Evolutionary conservation across 345 rosid species (phyloP).

Genomic region (Citrus glauca): DNA sequence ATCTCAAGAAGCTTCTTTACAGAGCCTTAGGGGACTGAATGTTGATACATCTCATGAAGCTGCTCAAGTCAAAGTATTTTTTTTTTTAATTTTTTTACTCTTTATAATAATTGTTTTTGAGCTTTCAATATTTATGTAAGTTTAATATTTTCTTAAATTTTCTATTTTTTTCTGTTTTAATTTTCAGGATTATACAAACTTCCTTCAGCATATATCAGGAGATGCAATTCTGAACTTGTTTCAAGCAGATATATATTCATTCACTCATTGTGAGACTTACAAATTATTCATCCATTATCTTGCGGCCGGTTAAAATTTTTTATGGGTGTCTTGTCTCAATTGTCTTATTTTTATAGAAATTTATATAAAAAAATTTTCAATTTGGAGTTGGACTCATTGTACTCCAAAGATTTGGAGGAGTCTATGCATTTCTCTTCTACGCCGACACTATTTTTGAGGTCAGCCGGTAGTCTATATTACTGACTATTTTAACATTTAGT

Average conservation of each 20-base stretch:
- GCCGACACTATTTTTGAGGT: slow-evolving; percentile 24
- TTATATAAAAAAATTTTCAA: neutral
- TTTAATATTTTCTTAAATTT: neutral
- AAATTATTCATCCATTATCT: neutral
- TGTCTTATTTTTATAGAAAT: too few relatives aligned
- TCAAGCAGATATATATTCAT: slow-evolving; percentile 20
- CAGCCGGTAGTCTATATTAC: slow-evolving; percentile 24
- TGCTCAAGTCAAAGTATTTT: neutral
- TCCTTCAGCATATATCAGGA: slow-evolving; percentile 11
- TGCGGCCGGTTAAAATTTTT: neutral
- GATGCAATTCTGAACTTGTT: slow-evolving; percentile 19
- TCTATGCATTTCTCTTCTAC: slow-evolving; percentile 39
- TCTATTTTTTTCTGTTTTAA: neutral
- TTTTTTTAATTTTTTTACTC: neutral
- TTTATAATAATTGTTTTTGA: neutral
- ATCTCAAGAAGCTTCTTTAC: slow-evolving; percentile 18
- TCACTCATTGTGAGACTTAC: slow-evolving; percentile 11
- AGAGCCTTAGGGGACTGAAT: slow-evolving; percentile 25
- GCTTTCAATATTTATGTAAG: neutral
- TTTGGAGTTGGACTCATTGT: slow-evolving; percentile 43
- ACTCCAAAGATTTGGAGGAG: slow-evolving; percentile 41
- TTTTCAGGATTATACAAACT: slow-evolving; percentile 26
- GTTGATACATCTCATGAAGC: slow-evolving; percentile 24
- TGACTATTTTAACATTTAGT: neutral
- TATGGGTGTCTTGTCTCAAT: neutral